Evolutionary conservation across 1,284 basidiomycete species (phyloP).

Genomic region (Tilletia horrida): DNA sequence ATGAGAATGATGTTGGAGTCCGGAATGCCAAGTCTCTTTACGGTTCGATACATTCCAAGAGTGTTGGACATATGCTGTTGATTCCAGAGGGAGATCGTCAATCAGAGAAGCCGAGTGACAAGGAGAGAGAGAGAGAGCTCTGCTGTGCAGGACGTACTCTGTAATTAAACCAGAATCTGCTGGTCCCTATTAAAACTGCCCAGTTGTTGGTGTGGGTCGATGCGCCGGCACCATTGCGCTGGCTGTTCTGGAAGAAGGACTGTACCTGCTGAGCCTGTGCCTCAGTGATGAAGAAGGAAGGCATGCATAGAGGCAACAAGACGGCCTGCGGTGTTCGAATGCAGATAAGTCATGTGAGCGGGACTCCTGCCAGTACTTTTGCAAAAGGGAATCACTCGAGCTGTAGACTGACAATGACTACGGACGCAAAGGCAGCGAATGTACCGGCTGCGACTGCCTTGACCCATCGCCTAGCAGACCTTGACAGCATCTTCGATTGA

Average conservation of each 20-base stretch:
- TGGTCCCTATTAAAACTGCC: conserved; percentile 93
- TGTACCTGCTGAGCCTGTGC: conserved; percentile 26
- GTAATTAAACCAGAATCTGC: conserved; percentile 98
- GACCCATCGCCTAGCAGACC: no score
- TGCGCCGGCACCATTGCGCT: neutral
- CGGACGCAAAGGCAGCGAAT: neutral
- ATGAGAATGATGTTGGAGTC: conserved; percentile 98
- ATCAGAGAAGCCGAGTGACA: no score
- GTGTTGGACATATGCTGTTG: conserved; percentile 93
- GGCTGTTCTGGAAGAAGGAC: conserved; percentile 21
- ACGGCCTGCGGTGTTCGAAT: conserved; percentile 14
- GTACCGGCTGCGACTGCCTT: no score
- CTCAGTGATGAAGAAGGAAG: conserved; percentile 25
- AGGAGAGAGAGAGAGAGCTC: no score
- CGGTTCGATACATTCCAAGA: conserved; percentile 96
- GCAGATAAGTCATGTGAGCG: neutral
- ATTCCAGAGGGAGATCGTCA: neutral
- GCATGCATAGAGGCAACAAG: conserved; percentile 21
- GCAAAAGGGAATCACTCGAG: neutral
- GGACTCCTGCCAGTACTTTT: neutral
- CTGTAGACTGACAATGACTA: neutral
- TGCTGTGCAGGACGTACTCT: conserved; percentile 63
- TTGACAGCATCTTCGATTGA: no score
- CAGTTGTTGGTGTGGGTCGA: conserved; percentile 75
- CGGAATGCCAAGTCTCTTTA: conserved; percentile 94